These are phyloP conservation scores for Dothiorella sarmentorum DNA, from an alignment of 2,329 filamentous ascomycete species.

Conservation along the genomic window DNA sequence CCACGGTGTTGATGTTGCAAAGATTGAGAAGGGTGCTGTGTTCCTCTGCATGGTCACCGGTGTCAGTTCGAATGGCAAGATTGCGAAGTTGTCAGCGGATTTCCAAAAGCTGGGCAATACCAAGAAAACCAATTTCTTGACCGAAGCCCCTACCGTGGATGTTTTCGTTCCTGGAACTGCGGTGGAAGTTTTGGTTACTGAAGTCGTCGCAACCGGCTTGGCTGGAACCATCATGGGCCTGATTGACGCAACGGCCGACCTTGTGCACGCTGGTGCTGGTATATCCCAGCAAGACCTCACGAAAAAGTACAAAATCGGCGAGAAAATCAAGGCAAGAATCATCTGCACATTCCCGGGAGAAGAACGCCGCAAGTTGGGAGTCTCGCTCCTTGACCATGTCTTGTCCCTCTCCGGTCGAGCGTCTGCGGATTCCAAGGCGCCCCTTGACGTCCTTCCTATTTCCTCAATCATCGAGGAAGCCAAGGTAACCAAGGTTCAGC, in stretches of 20 bases:
- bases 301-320: conserved; percentile 76
- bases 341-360: conserved; percentile 81
- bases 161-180: conserved; percentile 89
- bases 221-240: conserved; percentile 88
- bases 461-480: conserved; percentile 76
- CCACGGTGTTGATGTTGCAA: conserved; percentile 58
- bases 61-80: conserved; percentile 72
- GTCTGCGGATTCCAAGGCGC: conserved; percentile 41
- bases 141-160: conserved; percentile 80
- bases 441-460: conserved; percentile 61
- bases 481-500: conserved; percentile 75
- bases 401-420: conserved; percentile 55
- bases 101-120: conserved; percentile 65
- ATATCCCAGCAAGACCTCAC: conserved; percentile 67
- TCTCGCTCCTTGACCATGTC: conserved; percentile 86
- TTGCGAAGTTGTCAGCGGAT: conserved; percentile 80
- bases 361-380: conserved; percentile 77
- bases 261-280: conserved; percentile 80
- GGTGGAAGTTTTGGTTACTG: conserved; percentile 78
- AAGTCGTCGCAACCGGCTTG: conserved; percentile 71
- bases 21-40: conserved; percentile 77
- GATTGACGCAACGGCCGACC: conserved; percentile 84
- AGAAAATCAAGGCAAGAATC: conserved; percentile 79
- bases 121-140: conserved; percentile 63
- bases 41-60: conserved; percentile 78